phyloP scores from a whole-genome alignment of 2,329 filamentous ascomycete genomes.

The Cercospora beticola region DNA sequence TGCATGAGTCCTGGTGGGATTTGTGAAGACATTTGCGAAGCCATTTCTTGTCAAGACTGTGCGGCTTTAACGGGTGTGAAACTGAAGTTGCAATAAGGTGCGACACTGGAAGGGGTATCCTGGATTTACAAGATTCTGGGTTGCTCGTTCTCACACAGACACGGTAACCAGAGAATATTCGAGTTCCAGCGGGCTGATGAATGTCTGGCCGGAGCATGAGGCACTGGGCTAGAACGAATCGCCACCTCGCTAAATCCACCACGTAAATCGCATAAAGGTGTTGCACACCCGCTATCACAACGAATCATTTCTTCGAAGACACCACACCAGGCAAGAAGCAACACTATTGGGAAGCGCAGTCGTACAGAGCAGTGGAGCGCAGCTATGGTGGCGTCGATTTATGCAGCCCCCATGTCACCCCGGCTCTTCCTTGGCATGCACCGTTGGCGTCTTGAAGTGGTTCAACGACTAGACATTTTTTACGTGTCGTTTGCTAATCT shows the following conservation, averaged over 20 bases:
- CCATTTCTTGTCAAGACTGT: not conserved
- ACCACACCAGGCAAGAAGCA: not conserved
- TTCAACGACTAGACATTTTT: not conserved
- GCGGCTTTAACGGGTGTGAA: not conserved
- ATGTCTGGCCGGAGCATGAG: not conserved
- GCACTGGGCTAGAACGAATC: not conserved
- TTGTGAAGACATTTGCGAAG: conserved; percentile 4
- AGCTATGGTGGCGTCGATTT: not conserved
- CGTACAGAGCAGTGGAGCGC: not conserved
- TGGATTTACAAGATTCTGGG: not conserved
- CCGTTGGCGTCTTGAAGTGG: not conserved
- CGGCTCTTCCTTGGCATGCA: not conserved
- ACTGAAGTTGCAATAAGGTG: conserved; percentile 19
- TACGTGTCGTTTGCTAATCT: not conserved
- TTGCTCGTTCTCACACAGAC: not conserved
- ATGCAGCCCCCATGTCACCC: not conserved
- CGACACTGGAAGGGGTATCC: not conserved
- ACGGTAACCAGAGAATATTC: not conserved
- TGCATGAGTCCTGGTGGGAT: conserved; percentile 67
- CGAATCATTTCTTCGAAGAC: not conserved
- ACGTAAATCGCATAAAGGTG: not conserved
- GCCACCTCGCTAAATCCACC: not conserved
- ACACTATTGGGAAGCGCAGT: not conserved
- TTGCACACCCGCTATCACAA: not conserved
- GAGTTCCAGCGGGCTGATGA: not conserved